Base-by-base conservation (phyloP, 2,329 filamentous ascomycete genomes). In the Calonectria henricotiae region DNA sequence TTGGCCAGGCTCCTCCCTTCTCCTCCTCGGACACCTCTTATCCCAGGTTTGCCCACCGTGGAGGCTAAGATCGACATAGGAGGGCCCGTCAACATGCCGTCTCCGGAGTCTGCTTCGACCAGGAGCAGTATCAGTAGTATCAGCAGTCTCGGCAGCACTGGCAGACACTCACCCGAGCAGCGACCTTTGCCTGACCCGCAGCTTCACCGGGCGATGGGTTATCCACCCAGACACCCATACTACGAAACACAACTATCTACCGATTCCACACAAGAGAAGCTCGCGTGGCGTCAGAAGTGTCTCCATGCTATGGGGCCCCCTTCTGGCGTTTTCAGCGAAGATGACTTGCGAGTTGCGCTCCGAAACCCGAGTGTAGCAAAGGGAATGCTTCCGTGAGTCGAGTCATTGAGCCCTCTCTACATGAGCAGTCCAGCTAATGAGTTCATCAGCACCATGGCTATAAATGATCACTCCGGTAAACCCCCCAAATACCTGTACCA, bases 121-220 rank as follows among this genome's bases (percentile, higher is more conserved):
- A 43, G 62, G 32, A 41, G 64, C 13, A 62, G 51, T 25, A 32
- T 58, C 51, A 51, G 63, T 12, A 63, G 60, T n/a, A 68, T 55
- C 35, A 58, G 51, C 32, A 39, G 51, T n/a, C 35, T 37, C 35
- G 35, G 35, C 12, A 37, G 35, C 35, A 13, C 12, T 13, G 55
- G 68, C 35, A 68, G 66, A 37, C 73, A 67, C 25, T 74, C 73
- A 3, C 74, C 74, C 1, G 65, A 71, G 54, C 75, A 76, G 58
- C 76, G 65, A 15, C 68, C 68, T 11, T 60, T 77, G 5, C 75
- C 75, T 7, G 55, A 63, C 7, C 60, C 70, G 41, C 58, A 43
- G 25, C 73, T 68, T 23, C 55, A 54, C 25, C 25, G 37, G 2
- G 13, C 54, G 17, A n/a, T 62, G n/a, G 17, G 51, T 20, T 41